Evolutionary conservation across 108 stramenopile genomes (phyloP), one percentile per base, ranked within the genome.

Genomic region (Pseudonitzschia delicatissima): DNA sequence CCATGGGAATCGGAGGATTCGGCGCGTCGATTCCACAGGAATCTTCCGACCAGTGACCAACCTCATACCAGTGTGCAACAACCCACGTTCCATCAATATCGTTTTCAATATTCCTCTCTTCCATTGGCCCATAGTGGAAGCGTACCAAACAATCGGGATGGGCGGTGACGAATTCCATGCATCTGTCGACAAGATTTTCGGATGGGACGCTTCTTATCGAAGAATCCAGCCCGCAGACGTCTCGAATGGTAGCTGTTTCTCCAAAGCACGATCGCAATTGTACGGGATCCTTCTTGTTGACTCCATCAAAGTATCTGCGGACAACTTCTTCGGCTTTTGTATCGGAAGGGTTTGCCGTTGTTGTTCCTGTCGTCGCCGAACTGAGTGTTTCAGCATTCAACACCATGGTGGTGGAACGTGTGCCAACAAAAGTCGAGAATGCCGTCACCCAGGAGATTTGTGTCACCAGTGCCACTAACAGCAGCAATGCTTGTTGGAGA

Each of bases 31-130:
- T 68, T 8, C 79, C 83, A 23, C 67, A 59, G 6, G 78, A 80
- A 3, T 59, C 67, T 7, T 81, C 87, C 29, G 57, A 62, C 79
- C 79, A 87, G 7, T 70, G 71, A 15, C 87, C 86, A 4, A 53
- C 61, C 64, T 85, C 87, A 64, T 87, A 87, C 87, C 83, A 87
- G 57, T 87, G 83, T 17, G 82, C 83, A 13, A 77, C 49, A 3
- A 87, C 83, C 87, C 87, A 87, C 39, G 63, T 42, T 18, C 47
- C 47, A 17, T 8, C 20, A 2, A 6, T 7, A 7, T 48, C 47
- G 47, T 21, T 23, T 3, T 2, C 47, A 2, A 18, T 9, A 6
- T 48, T 7, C 21, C 47, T 18, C 20, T 48, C 21, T 59, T 25
- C 68, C 33, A 4, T 20, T 17, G 29, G 29, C 26, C 29, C 25